Evolutionary conservation across 1,139 yeast genomes (phyloP), one percentile per base, ranked within the genome.

Genomic region (Arxiozyma bovina): DNA sequence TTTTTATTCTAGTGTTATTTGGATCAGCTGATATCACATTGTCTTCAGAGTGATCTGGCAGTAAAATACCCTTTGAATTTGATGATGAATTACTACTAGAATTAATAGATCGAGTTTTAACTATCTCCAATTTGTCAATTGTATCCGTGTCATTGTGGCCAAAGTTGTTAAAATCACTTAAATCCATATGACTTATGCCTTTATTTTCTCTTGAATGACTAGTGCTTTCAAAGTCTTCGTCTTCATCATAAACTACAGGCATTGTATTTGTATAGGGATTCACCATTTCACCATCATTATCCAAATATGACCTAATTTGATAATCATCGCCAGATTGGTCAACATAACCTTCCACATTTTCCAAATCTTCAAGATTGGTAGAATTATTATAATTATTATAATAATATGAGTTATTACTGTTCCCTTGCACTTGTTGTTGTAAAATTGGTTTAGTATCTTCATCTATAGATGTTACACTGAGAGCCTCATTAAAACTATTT

Each of bases 241-340:
- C 56, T n/a, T 45, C 52, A 17, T 50, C 55, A 27, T 59, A 54
- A 1, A 18, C 30, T 9, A 40, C 44, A 15, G 44, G 42, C 17
- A 40, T 15, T 11, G 42, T 25, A n/a, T 50, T 38, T 12, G 47
- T 53, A 51, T 67, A 69, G 7, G 73, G 72, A 55, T 69, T 67
- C 4, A 66, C 65, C 70, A 69, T 65, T 34, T 68, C 69, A 46
- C 70, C 71, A 48, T 67, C 60, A 51, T 61, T 66, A 48, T 63
- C 68, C 43, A 68, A 49, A 53, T 65, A 69, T 15, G 73, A 64
- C 51, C 65, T 66, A 45, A 69, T 66, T 53, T 65, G 68, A 51
- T 69, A 69, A 45, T 69, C 71, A 53, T 69, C 71, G 41, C 73
- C 72, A 45, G 58, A 61, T 48, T 65, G 69, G 52, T 68, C 71